phyloP scores from a whole-genome alignment of 306 rosid species.

The Acacia confusa region DNA sequence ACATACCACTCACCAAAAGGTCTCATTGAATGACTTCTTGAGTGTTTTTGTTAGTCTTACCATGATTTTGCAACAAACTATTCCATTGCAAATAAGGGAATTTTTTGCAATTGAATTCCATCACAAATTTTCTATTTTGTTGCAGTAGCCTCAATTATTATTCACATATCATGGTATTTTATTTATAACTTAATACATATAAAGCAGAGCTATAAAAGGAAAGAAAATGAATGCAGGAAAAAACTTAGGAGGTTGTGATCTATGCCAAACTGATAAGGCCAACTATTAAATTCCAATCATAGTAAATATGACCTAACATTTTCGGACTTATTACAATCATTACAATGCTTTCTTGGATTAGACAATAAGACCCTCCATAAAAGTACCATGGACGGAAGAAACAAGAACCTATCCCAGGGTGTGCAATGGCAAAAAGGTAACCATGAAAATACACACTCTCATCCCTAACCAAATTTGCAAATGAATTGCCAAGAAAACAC shows the following conservation, averaged over 20 bases:
- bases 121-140: background rate
- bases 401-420: background rate
- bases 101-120: background rate
- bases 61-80: background rate
- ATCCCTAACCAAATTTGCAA: background rate
- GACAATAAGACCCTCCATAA: background rate
- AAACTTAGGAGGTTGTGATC: background rate
- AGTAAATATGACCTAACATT: background rate
- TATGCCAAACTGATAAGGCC: background rate
- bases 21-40: background rate
- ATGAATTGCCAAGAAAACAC: background rate
- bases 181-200: background rate
- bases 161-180: background rate
- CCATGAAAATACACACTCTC: background rate
- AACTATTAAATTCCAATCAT: background rate
- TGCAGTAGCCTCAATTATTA: background rate
- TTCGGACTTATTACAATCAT: background rate
- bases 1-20: background rate
- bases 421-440: background rate
- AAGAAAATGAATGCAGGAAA: background rate
- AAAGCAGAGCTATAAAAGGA: background rate
- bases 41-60: background rate
- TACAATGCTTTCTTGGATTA: background rate
- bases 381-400: background rate
- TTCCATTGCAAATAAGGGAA: background rate